phyloP scores from a whole-genome alignment of 768 basidiomycete genomes.

The Cystobasidium tubakii region DNA sequence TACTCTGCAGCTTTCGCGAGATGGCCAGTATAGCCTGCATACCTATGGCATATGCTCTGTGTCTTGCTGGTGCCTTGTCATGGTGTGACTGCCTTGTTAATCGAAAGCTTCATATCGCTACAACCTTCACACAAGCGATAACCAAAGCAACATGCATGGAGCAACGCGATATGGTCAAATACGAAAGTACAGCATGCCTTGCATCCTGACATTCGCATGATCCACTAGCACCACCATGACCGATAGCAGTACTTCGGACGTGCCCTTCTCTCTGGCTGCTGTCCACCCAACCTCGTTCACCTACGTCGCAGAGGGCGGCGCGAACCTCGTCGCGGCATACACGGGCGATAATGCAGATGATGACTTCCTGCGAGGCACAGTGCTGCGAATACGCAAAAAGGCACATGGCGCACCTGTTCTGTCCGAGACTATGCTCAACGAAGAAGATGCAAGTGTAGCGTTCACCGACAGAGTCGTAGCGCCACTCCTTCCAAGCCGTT shows the following conservation, averaged over 20 bases:
- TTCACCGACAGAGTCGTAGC: conserved; percentile 66
- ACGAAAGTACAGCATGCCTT: not conserved
- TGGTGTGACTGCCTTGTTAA: no score
- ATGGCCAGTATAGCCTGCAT: no score
- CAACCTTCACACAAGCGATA: no score
- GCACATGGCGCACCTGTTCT: conserved; percentile 41
- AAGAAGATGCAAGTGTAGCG: conserved; percentile 50
- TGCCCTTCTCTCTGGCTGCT: not conserved
- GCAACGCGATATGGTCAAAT: no score
- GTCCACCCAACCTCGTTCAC: not conserved
- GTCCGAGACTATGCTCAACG: conserved; percentile 50
- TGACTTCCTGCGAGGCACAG: conserved; percentile 58
- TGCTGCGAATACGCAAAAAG: conserved; percentile 70
- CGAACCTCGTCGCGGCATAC: conserved; percentile 82
- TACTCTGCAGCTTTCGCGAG: no score
- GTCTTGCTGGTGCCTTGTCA: no score
- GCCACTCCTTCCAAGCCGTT: conserved; percentile 54
- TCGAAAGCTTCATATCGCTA: no score
- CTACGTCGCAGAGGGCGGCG: conserved; percentile 88
- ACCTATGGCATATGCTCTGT: no score
- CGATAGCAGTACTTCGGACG: not conserved
- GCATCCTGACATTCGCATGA: not conserved
- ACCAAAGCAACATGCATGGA: no score
- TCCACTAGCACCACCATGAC: not conserved
- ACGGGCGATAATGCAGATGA: conserved; percentile 55